Percentiles rank a stretch among this genome's conserved stretches.
Conservation (phyloP, 2,329 filamentous ascomycete species). For the Amesomyces nigricolor region DNA sequence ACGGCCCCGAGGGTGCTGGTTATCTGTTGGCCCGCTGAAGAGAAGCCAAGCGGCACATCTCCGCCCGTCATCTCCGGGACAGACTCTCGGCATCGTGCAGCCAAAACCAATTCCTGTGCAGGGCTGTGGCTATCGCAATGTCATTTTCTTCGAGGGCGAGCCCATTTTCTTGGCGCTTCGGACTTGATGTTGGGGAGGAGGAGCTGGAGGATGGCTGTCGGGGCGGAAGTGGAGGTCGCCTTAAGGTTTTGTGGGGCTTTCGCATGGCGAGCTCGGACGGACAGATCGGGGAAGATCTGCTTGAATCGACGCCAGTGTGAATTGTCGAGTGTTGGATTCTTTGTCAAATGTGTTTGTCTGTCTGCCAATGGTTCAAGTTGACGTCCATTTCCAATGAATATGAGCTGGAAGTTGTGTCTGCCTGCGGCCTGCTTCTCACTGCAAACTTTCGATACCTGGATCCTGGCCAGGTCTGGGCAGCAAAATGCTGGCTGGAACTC, state of each 20-base stretch:
- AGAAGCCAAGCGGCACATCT: not conserved
- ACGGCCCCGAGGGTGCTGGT: no score
- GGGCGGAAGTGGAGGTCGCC: not conserved
- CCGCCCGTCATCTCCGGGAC: not conserved
- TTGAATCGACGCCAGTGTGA: not conserved
- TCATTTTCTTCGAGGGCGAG: no score
- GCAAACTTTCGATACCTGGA: no score
- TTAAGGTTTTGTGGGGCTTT: conserved; percentile 11
- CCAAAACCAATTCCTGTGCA: not conserved
- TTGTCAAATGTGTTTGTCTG: not conserved
- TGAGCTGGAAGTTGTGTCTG: no score
- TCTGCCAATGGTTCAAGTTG: no score
- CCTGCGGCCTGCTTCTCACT: no score
- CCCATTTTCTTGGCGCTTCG: not conserved
- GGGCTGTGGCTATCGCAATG: not conserved
- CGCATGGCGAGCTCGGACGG: not conserved
- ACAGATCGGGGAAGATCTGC: conserved; percentile 1
- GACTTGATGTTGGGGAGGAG: no score
- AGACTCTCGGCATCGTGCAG: not conserved
- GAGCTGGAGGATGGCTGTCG: no score
- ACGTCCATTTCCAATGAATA: no score
- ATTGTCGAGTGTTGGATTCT: not conserved
- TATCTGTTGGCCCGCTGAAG: not conserved
- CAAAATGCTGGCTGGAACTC: no score
- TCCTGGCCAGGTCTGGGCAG: no score